phyloP scores from a whole-genome alignment of 2,329 filamentous ascomycete genomes.

The Diaporthe humulicola region DNA sequence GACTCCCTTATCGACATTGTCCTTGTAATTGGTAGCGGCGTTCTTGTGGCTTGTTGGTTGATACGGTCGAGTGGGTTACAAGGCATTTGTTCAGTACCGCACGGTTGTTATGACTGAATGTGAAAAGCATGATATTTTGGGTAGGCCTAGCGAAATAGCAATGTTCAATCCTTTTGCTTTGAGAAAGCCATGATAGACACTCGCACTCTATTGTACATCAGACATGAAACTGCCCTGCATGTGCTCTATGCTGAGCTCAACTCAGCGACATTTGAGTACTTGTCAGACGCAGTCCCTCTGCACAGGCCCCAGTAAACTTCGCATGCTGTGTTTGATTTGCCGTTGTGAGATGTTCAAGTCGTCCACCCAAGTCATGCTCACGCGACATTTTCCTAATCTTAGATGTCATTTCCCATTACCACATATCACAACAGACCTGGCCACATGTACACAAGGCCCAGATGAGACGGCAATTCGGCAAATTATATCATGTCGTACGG shows the following conservation, averaged over 20 bases:
- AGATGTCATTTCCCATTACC: not conserved
- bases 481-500: not conserved
- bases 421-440: not conserved
- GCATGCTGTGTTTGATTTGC: not conserved
- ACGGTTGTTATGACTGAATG: constrained; percentile 4
- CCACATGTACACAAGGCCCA: too few species aligned
- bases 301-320: not conserved
- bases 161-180: not conserved
- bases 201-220: too few species aligned
- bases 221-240: not conserved
- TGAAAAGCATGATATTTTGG: constrained; percentile 21
- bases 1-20: not conserved
- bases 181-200: not conserved
- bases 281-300: not conserved
- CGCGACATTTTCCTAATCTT: not conserved
- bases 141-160: constrained; percentile 16
- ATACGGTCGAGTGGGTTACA: not conserved
- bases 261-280: not conserved
- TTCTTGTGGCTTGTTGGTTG: not conserved
- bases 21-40: not conserved
- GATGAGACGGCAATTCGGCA: not conserved
- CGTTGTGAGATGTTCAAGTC: not conserved
- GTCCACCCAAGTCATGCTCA: not conserved
- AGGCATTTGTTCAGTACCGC: not conserved
- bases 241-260: not conserved